Percentiles rank a stretch among this genome's conserved stretches.
phyloP scores from a whole-genome alignment of 768 basidiomycete genomes.

The button mushroom (Agaricus bisporus) region DNA sequence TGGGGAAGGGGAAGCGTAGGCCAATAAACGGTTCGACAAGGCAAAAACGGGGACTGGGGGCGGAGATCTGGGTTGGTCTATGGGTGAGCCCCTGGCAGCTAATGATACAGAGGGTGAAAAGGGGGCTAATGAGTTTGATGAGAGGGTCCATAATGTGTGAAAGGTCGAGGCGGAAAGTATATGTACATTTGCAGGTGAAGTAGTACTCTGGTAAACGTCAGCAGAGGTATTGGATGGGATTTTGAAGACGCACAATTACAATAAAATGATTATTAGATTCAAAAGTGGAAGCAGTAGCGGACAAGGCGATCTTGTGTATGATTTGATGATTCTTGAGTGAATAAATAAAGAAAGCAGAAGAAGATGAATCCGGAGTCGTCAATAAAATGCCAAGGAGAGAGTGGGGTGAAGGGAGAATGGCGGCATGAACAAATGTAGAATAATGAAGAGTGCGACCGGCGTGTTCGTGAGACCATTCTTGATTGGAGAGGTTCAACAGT shows the following conservation, averaged over 20 bases:
- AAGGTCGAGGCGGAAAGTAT: constrained; percentile 53
- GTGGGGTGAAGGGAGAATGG: constrained; percentile 28
- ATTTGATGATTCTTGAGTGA: constrained; percentile 35
- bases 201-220: constrained; percentile 42
- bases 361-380: constrained; percentile 10
- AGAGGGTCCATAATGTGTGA: constrained; percentile 42
- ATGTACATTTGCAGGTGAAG: constrained; percentile 46
- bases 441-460: background rate
- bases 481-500: constrained; percentile 39
- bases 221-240: constrained; percentile 5
- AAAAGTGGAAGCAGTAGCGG: constrained; percentile 36
- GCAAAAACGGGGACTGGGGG: constrained; percentile 47
- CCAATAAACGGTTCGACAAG: constrained; percentile 57
- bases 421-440: constrained; percentile 26
- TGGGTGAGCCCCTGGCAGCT: constrained; percentile 4
- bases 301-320: constrained; percentile 40
- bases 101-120: constrained; percentile 27
- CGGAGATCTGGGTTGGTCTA: constrained; percentile 4
- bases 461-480: constrained; percentile 11
- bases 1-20: constrained; percentile 35
- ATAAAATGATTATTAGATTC: constrained; percentile 43
- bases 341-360: constrained; percentile 22
- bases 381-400: constrained; percentile 13
- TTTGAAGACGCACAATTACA: constrained; percentile 44
- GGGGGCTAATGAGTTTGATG: constrained; percentile 37